Base-by-base conservation (phyloP, 805 yeast species). In the Clavispora fructus region DNA sequence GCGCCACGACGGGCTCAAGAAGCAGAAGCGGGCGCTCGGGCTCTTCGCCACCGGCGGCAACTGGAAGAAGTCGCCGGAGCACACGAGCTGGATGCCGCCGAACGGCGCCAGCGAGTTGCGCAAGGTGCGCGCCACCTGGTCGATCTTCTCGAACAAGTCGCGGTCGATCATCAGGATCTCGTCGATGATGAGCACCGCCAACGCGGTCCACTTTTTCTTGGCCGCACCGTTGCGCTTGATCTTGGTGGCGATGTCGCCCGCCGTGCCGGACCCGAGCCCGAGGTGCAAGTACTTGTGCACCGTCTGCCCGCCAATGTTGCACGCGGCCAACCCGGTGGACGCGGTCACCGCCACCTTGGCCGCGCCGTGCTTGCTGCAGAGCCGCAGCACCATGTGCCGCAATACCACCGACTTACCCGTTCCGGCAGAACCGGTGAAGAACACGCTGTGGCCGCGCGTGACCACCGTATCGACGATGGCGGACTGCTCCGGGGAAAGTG, bases 351-450 rank as follows among this genome's bases (percentile, higher is more conserved):
- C 90, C 4, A 87, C 87, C 12, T 68, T 60, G 19, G 19, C 27
- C 0, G 52, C 51, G 0, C 75, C 73, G 59, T 79, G 73, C 48
- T 71, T 73, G 1, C 53, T 49, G 50, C 67, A 72, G 45, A 87
- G 60, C 0, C 73, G 64, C 55, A 78, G 77, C 45, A 87, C 85
- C 32, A 87, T 70, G 10, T 80, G 73, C 50, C 77, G 75, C 42
- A 94, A 68, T n/a, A 94, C 69, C 4, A 94, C 85, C 1, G 99
- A 92, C 61, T 94, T 94, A 60, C 99, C 99, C 0, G 99, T 94
- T 58, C 99, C 99, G 0, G 99, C 99, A 30, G 97, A 89, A 42
- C 99, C 99, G 0, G 99, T 94, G 62, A 87, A 94, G 60, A 94
- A 94, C 3, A 94, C 67, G 48, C 84, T 87, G 14, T 71, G 67